These are phyloP conservation scores for Fraxinus sp. DNA, from an alignment of 305 asterid species.

Conservation along the genomic window DNA sequence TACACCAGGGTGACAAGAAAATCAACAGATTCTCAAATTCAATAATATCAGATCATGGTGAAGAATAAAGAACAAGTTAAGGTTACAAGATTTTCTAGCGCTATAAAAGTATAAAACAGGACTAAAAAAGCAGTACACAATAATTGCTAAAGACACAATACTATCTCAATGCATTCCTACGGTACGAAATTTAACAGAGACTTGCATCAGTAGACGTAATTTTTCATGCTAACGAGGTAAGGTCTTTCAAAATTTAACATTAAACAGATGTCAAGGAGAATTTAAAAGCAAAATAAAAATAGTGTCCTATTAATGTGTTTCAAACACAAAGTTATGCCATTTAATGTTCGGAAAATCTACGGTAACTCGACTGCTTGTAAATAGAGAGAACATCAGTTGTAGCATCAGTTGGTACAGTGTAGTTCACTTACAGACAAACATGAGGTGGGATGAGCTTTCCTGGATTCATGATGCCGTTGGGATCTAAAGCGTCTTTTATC, in stretches of 20 bases:
- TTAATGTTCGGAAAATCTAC: background rate
- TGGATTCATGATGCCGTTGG: conserved; percentile 88
- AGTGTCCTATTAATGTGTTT: background rate
- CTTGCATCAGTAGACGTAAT: background rate
- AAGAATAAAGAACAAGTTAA: background rate
- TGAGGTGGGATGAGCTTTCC: conserved; percentile 94
- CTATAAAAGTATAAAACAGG: background rate
- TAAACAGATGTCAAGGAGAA: background rate
- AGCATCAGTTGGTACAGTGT: background rate
- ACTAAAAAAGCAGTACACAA: background rate
- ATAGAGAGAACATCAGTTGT: background rate
- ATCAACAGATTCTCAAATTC: background rate
- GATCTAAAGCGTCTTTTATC: conserved; percentile 87
- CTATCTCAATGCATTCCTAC: background rate
- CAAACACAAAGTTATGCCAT: background rate
- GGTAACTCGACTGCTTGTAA: background rate
- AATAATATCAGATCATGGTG: background rate
- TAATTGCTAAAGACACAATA: background rate
- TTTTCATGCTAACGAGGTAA: background rate
- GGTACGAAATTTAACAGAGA: background rate
- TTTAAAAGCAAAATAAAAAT: background rate
- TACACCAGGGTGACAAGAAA: background rate
- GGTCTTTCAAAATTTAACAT: background rate
- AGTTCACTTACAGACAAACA: conserved; percentile 51
- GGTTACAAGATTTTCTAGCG: background rate